Evolutionary conservation across 495 filamentous ascomycete genomes (phyloP), one percentile per base, ranked within the genome.

Genomic region (Friedmanniomyces simplex): DNA sequence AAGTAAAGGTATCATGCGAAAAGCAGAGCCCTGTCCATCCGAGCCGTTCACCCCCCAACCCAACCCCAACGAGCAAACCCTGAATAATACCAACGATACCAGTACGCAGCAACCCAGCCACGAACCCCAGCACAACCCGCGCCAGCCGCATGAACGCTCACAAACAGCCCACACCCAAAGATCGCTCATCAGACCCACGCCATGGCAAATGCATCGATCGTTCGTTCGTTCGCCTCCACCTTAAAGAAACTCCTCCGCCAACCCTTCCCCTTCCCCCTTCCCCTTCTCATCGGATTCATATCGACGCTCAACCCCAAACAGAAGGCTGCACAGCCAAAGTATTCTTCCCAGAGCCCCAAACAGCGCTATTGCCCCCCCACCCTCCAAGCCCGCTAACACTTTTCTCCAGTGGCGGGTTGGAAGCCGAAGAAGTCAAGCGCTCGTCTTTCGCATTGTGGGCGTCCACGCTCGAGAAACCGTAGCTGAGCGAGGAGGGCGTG

Each of bases 401-500:
- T 54, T 71, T 71, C 36, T 72, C 20, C 13, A 59, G 58, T 18
- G 45, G 18, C n/a, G 79, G 79, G 67, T 82, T 86, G 32, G 83
- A 80, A 8, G 81, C 76, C 7, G 83, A 75, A 13, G 83, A 84
- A 11, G 76, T 73, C 26, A 81, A 77, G 53, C 81, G 77, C 60
- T 87, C 84, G 47, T 80, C 81, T 5, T 62, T 63, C n/a, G n/a
- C n/a, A n/a, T n/a, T n/a, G n/a, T n/a, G n/a, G 14, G 50, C 32
- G 12, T 86, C 82, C 54, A 71, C 71, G 24, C 77, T 66, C 8
- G 79, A 83, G 67, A 89, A 87, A 16, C 88, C 84, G 63, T 89
- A 90, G 71, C 82, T 86, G 36, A 97, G 71, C 4, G 93, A 91
- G 28, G 91, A 96, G 22, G 89, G 87, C 26, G 61, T 60, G 21